Percentiles rank a stretch among this genome's conserved stretches.
Conservation (phyloP, 2,329 filamentous ascomycete genomes). For the Hypoxylon sp. region DNA sequence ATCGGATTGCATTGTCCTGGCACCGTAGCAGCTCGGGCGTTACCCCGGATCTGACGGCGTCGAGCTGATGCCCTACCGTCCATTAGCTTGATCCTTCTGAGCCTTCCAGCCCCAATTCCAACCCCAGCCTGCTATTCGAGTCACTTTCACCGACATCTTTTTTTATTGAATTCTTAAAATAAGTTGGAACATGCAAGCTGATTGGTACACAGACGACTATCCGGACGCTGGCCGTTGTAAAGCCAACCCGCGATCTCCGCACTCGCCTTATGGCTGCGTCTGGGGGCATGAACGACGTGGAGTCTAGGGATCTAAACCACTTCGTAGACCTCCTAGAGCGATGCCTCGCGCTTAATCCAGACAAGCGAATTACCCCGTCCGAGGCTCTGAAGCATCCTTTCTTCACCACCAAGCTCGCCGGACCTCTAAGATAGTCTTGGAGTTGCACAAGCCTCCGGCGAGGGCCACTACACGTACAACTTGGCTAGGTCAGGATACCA, state of each 20-base stretch:
- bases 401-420: slow-evolving; percentile 61
- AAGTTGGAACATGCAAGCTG: slow-evolving; percentile 14
- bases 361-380: slow-evolving; percentile 85
- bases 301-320: slow-evolving; percentile 78
- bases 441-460: slow-evolving; percentile 5
- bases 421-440: slow-evolving; percentile 39
- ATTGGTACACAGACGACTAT: slow-evolving; percentile 64
- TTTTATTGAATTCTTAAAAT: neutral
- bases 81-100: slow-evolving; percentile 14
- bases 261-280: slow-evolving; percentile 78
- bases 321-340: slow-evolving; percentile 90
- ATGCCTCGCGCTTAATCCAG: slow-evolving; percentile 88
- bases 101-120: no score
- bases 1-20: slow-evolving; percentile 17
- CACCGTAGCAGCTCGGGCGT: slow-evolving; percentile 12
- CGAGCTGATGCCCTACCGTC: slow-evolving; percentile 13
- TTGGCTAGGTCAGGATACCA: slow-evolving; percentile 5
- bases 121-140: slow-evolving; percentile 9
- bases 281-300: slow-evolving; percentile 75
- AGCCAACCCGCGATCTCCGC: slow-evolving; percentile 83
- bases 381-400: slow-evolving; percentile 93
- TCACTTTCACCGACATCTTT: slow-evolving; percentile 6
- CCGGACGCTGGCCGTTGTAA: slow-evolving; percentile 72
- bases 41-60: slow-evolving; percentile 24
- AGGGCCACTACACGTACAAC: no score